Base-by-base conservation (phyloP, 352 stramenopile species). In the Pythium insidiosum region DNA sequence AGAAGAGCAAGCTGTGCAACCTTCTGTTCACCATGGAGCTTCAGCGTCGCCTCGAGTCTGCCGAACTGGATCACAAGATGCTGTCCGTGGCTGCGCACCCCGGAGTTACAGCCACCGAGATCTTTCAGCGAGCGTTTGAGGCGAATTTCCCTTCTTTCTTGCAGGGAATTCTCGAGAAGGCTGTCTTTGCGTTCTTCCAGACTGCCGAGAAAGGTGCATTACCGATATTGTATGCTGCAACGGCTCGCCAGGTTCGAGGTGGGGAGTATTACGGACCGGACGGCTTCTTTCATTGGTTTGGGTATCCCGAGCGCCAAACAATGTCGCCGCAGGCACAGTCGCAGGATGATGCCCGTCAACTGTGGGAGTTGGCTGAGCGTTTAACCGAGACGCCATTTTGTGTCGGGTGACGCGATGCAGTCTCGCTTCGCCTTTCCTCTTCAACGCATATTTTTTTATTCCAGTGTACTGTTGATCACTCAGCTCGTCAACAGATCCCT, bases 21-120 rank as follows among this genome's bases (percentile, higher is more conserved):
- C 43, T 79, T 42, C 18, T 79, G 33, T 82, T 82, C 51, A 69
- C 65, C 22, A 56, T 65, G 35, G 70, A 79, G 30, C 55, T 83
- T 28, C 48, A 73, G 18, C 58, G 67, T 4, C 59, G 67, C 9
- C 37, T 83, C 13, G 33, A 43, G 25, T 33, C 46, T 18, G 49
- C 46, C 13, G 43, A 38, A 3, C 39, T 70, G 25, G 21, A 23
- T 13, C 67, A 69, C 36, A 56, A 77, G 13, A 39, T 66, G 34
- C n/a, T n/a, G n/a, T n/a, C n/a, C n/a, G n/a, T n/a, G n/a, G n/a
- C n/a, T n/a, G n/a, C n/a, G n/a, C n/a, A n/a, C n/a, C n/a, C n/a
- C n/a, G n/a, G n/a, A n/a, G n/a, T n/a, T n/a, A n/a, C n/a, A n/a
- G n/a, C n/a, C n/a, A n/a, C n/a, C n/a, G n/a, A n/a, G n/a, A n/a